Percentiles rank a stretch among this genome's conserved stretches.
phyloP scores from a whole-genome alignment of 2,329 filamentous ascomycete genomes.

The Anthostomella pinea region DNA sequence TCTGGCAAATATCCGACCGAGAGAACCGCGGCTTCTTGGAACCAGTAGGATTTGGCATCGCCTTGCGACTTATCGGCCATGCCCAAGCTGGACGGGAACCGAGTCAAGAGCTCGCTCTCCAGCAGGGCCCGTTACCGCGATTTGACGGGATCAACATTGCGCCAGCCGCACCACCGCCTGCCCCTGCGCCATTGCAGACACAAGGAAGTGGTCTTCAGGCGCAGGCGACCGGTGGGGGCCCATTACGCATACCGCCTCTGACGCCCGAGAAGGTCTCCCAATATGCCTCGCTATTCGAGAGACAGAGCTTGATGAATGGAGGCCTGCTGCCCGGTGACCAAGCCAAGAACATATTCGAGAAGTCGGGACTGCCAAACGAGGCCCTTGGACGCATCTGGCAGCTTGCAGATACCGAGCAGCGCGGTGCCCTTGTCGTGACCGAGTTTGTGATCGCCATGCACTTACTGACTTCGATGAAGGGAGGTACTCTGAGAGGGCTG shows the following conservation, averaged over 20 bases:
- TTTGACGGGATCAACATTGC: slow-evolving; percentile 72
- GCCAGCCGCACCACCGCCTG: slow-evolving; percentile 41
- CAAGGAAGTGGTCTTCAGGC: too few species aligned
- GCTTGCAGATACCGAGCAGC: slow-evolving; percentile 88
- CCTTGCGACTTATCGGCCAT: slow-evolving; percentile 90
- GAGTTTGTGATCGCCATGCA: slow-evolving; percentile 99
- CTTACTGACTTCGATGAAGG: slow-evolving; percentile 86
- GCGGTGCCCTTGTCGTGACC: slow-evolving; percentile 78
- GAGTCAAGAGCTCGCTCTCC: slow-evolving; percentile 75
- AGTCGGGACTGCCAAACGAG: slow-evolving; percentile 85
- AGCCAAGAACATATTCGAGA: slow-evolving; percentile 93
- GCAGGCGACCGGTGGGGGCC: slow-evolving; percentile 60
- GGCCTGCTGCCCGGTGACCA: slow-evolving; percentile 74
- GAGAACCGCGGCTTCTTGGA: slow-evolving; percentile 95
- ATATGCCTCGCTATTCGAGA: slow-evolving; percentile 87
- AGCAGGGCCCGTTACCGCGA: slow-evolving; percentile 83
- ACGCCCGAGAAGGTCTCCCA: slow-evolving; percentile 85
- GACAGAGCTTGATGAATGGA: slow-evolving; percentile 74
- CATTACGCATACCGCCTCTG: slow-evolving; percentile 84
- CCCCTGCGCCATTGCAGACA: slow-evolving; percentile 50
- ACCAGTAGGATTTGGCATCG: slow-evolving; percentile 87
- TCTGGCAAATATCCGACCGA: slow-evolving; percentile 98
- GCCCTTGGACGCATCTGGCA: slow-evolving; percentile 94
- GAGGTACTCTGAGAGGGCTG: slow-evolving; percentile 72
- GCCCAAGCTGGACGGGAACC: slow-evolving; percentile 86